These are phyloP conservation scores for Gonapodya prolifera DNA, from an alignment of 192 early-diverging fungal genomes.

Conservation along the genomic window DNA sequence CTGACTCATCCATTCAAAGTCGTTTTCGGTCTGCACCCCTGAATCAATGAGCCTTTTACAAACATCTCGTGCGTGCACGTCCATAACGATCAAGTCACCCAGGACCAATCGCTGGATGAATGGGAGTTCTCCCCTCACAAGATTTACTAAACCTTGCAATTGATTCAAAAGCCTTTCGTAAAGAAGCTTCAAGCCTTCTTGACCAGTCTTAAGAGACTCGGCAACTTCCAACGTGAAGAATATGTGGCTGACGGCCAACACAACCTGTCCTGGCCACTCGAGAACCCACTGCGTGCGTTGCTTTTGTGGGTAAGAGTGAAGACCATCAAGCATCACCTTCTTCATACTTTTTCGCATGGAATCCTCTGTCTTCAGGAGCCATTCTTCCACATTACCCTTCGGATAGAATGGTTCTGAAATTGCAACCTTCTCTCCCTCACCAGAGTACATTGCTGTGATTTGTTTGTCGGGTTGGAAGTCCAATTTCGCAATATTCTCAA, in stretches of 20 bases:
- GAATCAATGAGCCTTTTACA: slow-evolving; percentile 28
- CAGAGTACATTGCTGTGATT: slow-evolving; percentile 42
- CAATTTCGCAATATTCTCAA: slow-evolving; percentile 45
- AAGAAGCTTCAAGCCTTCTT: slow-evolving; percentile 30
- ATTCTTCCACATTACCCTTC: slow-evolving; percentile 39
- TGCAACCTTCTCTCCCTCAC: slow-evolving; percentile 30
- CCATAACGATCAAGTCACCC: slow-evolving; percentile 48
- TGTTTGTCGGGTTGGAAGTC: slow-evolving; percentile 38
- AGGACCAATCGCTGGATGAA: slow-evolving; percentile 27
- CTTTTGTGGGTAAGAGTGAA: slow-evolving; percentile 25
- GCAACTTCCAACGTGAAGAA: slow-evolving; percentile 50
- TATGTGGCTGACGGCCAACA: slow-evolving; percentile 40
- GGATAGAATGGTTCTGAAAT: slow-evolving; percentile 23
- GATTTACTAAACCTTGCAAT: slow-evolving; percentile 34
- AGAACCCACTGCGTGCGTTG: slow-evolving; percentile 42
- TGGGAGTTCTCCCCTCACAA: slow-evolving; percentile 38
- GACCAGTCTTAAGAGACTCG: slow-evolving; percentile 26
- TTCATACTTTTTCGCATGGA: slow-evolving; percentile 33
- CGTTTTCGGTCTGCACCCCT: slow-evolving; percentile 20
- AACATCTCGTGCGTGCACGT: slow-evolving; percentile 47
- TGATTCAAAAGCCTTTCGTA: slow-evolving; percentile 29
- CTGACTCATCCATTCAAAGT: slow-evolving; percentile 44
- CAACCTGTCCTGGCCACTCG: slow-evolving; percentile 50
- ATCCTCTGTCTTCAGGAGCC: slow-evolving; percentile 41
- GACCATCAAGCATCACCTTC: slow-evolving; percentile 22